These are phyloP conservation scores for Boletus sp. DNA, from an alignment of 1,284 basidiomycete species.

Conservation along the genomic window DNA sequence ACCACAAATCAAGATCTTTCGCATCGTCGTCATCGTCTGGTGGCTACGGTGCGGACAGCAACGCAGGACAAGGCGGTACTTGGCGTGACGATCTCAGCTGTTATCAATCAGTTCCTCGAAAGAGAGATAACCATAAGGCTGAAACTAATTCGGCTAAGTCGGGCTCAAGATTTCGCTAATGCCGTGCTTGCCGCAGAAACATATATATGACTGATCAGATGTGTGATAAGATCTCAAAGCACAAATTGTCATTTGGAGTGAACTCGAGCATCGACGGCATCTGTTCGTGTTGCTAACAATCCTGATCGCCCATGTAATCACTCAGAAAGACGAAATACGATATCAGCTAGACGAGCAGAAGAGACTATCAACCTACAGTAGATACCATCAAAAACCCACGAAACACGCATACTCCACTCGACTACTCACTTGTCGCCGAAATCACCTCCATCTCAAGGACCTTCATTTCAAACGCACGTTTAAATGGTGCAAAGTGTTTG, in stretches of 20 bases:
- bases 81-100: not conserved
- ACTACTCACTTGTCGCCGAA: conserved; percentile 29
- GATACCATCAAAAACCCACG: not conserved
- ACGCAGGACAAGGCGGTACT: not conserved
- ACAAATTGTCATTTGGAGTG: too few relatives aligned
- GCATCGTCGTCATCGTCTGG: conserved; percentile 11
- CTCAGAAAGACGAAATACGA: conserved; percentile 1
- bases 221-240: too few relatives aligned
- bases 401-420: not conserved
- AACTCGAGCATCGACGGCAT: too few relatives aligned
- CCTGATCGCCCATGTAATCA: too few relatives aligned
- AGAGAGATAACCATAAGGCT: not conserved
- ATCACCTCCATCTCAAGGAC: conserved; percentile 40
- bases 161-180: too few relatives aligned
- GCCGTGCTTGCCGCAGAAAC: too few relatives aligned
- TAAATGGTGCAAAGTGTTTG: conserved; percentile 38
- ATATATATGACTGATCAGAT: too few relatives aligned
- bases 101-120: not conserved
- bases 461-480: conserved; percentile 41
- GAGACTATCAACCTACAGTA: not conserved
- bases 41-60: not conserved
- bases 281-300: too few relatives aligned
- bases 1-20: conserved; percentile 28
- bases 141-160: too few relatives aligned
- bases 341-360: not conserved